These are phyloP conservation scores for Cystoisospora suis DNA, from an alignment of 169 alveolate species.

Conservation along the genomic window DNA sequence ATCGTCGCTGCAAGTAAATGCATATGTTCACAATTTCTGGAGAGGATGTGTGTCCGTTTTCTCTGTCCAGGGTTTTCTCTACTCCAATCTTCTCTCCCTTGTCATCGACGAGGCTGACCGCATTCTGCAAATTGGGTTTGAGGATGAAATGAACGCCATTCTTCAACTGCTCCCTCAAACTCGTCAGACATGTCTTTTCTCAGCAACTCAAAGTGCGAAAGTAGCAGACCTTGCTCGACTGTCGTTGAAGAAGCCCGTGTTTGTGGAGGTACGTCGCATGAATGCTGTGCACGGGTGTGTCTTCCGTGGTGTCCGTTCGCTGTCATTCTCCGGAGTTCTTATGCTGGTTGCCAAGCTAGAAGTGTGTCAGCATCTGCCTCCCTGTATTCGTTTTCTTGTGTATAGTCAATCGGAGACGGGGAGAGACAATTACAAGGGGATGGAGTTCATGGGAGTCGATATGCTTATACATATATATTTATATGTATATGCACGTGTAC, in stretches of 20 bases:
- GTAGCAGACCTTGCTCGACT: constrained; percentile 95
- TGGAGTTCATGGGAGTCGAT: no score
- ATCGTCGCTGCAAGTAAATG: no score
- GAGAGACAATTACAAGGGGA: no score
- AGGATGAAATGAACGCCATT: constrained; percentile 98
- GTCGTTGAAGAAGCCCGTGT: constrained; percentile 94
- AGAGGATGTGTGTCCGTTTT: neutral
- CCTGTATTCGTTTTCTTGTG: no score
- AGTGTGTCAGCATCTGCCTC: no score
- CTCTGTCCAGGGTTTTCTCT: constrained; percentile 86
- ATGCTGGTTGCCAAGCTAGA: no score
- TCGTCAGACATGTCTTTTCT: constrained; percentile 96
- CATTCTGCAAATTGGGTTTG: constrained; percentile 98
- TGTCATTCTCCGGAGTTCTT: no score
- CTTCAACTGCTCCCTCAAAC: constrained; percentile 94
- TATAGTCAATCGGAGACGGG: no score
- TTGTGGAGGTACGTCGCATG: constrained; percentile 87
- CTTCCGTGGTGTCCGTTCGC: no score
- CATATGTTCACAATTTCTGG: no score
- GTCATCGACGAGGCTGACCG: constrained; percentile 99
- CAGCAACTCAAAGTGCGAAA: constrained; percentile 98
- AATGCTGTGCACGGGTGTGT: neutral
- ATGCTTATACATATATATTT: no score
- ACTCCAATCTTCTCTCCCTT: constrained; percentile 92
- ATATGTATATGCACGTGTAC: no score